Base-by-base conservation (phyloP, 1,139 yeast genomes). In the Magnusiomyces suaveolens region DNA sequence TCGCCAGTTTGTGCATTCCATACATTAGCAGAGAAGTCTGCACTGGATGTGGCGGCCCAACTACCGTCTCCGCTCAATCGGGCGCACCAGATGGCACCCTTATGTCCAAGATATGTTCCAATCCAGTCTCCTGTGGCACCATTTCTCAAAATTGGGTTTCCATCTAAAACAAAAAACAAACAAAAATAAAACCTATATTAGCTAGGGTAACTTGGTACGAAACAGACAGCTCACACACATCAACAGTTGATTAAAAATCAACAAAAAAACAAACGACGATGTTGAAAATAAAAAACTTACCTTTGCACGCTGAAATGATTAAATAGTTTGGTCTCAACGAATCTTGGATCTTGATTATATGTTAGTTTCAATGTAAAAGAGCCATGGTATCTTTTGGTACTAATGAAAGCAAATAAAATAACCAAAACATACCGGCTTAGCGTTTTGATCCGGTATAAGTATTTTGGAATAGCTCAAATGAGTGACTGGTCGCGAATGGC, bases 71-170 rank as follows among this genome's bases (percentile, higher is more conserved):
- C 50, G 25, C 68, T 64, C 41, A 70, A 52, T 24, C 68, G 57
- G n/a, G 70, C 63, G 51, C 72, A 66, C 72, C 72, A 68, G 4
- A 67, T 66, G 3, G 74, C 72, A 2, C 74, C 74, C 52, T 69
- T 68, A 53, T 70, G 74, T 14, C 74, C 74, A 10, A 69, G 56
- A 53, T 66, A 70, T 2, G 74, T 69, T 36, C 74, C 74, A 36
- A 70, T 62, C 74, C 74, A 70, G 57, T 70, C 74, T 1, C 74
- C 74, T 16, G 72, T 69, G 24, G 66, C 64, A 0, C 73, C 74
- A 51, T 69, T 67, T 32, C 74, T 60, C 12, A 70, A 62, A 63
- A 70, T 69, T n/a, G 74, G 72, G 36, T 68, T 63, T 2, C 73
- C 73, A 57, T 70, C 73, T 65, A 52, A 21, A 20, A 50, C 29